Evolutionary conservation across 108 stramenopile species (phyloP).

Genomic region (Nitzschia palea): DNA sequence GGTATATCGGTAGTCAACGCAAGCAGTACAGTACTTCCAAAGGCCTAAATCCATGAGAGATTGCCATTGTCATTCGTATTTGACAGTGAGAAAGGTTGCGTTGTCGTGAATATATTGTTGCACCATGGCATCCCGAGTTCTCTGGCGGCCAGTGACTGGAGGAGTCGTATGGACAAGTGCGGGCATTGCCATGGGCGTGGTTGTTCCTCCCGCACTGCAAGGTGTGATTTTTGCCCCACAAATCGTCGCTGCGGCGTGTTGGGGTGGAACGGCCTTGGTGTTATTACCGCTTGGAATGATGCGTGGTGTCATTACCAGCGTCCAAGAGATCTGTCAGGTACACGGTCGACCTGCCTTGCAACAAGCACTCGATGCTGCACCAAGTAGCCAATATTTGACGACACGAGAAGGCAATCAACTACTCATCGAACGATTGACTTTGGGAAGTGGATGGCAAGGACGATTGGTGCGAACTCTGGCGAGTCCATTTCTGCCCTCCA

Average conservation of each 20-base stretch:
- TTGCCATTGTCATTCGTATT: no score
- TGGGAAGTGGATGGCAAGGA: constrained; percentile 18
- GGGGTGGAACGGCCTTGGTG: background rate
- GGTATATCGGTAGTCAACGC: no score
- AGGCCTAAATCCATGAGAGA: no score
- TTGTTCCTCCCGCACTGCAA: background rate
- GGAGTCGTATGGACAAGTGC: constrained; percentile 6
- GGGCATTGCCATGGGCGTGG: background rate
- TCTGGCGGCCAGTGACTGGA: constrained; percentile 6
- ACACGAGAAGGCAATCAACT: background rate
- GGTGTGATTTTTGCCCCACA: background rate
- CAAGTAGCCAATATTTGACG: background rate
- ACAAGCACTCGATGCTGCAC: background rate
- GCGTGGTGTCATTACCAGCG: constrained; percentile 4
- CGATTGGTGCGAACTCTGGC: constrained; percentile 7
- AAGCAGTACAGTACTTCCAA: no score
- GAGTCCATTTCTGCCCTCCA: constrained; percentile 13
- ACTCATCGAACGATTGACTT: constrained; percentile 7
- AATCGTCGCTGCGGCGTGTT: constrained; percentile 5
- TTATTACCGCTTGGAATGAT: constrained; percentile 1
- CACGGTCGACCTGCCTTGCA: background rate
- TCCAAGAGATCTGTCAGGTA: constrained; percentile 6
- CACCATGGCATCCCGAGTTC: constrained; percentile 6
- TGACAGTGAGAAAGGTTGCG: no score
- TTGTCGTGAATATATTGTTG: no score